Conservation (phyloP, 495 filamentous ascomycete species). For the Symbiotaphrina buchneri region DNA sequence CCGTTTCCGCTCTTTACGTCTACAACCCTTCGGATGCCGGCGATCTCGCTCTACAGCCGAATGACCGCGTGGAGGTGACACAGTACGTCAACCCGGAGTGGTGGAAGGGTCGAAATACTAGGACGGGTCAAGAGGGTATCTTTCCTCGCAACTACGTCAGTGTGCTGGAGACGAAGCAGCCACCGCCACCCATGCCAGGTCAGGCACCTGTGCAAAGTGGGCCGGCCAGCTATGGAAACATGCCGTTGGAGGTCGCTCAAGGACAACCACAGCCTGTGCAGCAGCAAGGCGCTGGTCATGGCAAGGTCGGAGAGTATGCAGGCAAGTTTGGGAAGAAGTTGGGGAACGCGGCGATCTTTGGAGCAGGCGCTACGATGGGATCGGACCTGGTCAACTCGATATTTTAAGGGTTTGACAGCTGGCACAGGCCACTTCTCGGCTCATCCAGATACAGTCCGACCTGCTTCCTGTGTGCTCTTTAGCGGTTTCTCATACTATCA, state of each 20-base stretch:
- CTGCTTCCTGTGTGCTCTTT: no score
- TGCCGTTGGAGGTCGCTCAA: slow-evolving; percentile 16
- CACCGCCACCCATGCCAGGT: neutral
- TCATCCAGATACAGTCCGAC: neutral
- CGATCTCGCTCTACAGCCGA: slow-evolving; percentile 51
- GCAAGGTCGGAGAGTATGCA: slow-evolving; percentile 28
- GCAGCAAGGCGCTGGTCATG: slow-evolving; percentile 11
- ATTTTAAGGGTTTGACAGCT: no score
- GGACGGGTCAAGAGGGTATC: slow-evolving; percentile 66
- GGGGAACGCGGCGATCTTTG: slow-evolving; percentile 40
- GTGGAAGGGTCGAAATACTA: slow-evolving; percentile 74
- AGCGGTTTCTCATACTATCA: no score
- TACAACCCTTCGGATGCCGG: slow-evolving; percentile 59
- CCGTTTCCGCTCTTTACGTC: slow-evolving; percentile 63
- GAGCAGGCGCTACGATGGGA: slow-evolving; percentile 66
- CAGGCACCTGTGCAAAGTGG: neutral
- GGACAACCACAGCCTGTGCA: slow-evolving; percentile 15
- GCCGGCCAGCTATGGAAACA: slow-evolving; percentile 21
- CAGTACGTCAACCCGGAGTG: slow-evolving; percentile 93
- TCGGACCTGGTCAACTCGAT: slow-evolving; percentile 84
- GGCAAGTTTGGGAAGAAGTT: slow-evolving; percentile 67
- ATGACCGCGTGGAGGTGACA: slow-evolving; percentile 55
- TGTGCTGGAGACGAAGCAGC: slow-evolving; percentile 14
- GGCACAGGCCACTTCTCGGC: no score
- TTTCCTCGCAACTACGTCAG: slow-evolving; percentile 83